These are phyloP conservation scores for Gypsophila paniculata DNA, from an alignment of 179 eudicot species.

Conservation along the genomic window DNA sequence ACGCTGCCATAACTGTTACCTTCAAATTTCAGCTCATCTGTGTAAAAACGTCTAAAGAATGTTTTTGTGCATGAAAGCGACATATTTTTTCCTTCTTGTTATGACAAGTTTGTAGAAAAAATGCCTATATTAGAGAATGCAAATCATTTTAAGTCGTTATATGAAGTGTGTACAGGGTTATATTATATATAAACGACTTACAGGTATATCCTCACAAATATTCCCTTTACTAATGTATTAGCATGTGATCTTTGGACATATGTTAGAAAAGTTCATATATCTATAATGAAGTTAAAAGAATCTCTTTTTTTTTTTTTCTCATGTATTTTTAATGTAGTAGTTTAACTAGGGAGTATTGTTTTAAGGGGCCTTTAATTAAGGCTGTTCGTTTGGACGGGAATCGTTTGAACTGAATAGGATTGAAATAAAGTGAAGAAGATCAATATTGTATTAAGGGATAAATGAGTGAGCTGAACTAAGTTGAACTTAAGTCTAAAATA, in stretches of 20 bases:
- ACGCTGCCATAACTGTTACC: slow-evolving; percentile 37
- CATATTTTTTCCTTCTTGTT: slow-evolving; percentile 25
- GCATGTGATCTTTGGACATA: too few species aligned
- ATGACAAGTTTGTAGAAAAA: background rate
- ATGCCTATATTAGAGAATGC: background rate
- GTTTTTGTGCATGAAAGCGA: slow-evolving; percentile 34
- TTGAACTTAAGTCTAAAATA: too few species aligned
- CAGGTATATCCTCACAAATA: too few species aligned
- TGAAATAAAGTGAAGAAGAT: too few species aligned
- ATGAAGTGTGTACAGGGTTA: slow-evolving; percentile 17
- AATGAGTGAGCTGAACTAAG: too few species aligned
- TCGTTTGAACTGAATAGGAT: too few species aligned
- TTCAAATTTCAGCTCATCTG: slow-evolving; percentile 35
- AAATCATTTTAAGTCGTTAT: slow-evolving; percentile 13
- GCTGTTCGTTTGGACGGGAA: too few species aligned
- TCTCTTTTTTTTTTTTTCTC: slow-evolving; percentile 1
- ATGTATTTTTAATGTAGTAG: background rate
- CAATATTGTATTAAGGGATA: too few species aligned
- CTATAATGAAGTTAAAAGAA: slow-evolving; percentile 19
- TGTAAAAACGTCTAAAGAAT: slow-evolving; percentile 38
- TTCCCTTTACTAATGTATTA: too few species aligned
- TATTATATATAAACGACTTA: too few species aligned
- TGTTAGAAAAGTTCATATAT: too few species aligned
- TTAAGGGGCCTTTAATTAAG: background rate
- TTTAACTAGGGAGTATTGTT: background rate